Evolutionary conservation across 306 rosid genomes (phyloP).

Genomic region (Lathyrus tuberosus): DNA sequence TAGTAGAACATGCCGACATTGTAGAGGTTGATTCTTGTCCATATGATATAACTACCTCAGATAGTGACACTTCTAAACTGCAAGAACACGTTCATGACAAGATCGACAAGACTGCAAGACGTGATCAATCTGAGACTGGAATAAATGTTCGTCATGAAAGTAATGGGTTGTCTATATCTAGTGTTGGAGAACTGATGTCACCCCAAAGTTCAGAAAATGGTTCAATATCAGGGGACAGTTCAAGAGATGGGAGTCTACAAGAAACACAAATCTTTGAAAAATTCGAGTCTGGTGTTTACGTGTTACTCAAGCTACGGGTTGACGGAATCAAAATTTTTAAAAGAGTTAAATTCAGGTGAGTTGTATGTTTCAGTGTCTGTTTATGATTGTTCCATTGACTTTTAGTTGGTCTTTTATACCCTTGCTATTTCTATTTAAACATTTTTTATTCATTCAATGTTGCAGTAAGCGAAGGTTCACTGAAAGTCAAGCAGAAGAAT

Average conservation of each 20-base stretch:
- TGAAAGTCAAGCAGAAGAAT: conserved; percentile 71
- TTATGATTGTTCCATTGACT: neutral
- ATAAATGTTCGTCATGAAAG: conserved; percentile 1
- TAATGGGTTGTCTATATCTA: conserved; percentile 32
- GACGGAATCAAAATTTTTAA: conserved; percentile 62
- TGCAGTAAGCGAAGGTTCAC: conserved; percentile 71
- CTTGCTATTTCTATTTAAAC: neutral
- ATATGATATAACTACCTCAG: neutral
- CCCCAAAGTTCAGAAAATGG: conserved; percentile 46
- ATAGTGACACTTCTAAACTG: conserved; percentile 32
- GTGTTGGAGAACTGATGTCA: conserved; percentile 27
- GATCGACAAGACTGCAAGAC: conserved; percentile 29
- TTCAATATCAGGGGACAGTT: conserved; percentile 45
- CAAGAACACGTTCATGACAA: conserved; percentile 35
- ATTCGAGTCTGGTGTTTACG: conserved; percentile 81
- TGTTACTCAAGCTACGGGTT: conserved; percentile 46
- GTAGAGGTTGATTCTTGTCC: neutral
- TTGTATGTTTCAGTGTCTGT: conserved; percentile 15
- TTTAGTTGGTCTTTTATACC: neutral
- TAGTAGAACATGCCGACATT: neutral
- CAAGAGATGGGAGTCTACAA: conserved; percentile 34
- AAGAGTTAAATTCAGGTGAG: conserved; percentile 85
- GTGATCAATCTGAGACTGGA: conserved; percentile 32
- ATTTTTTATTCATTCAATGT: conserved; percentile 7
- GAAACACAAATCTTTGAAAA: conserved; percentile 71